Base-by-base conservation (phyloP, 2,329 filamentous ascomycete genomes). In the Colletotrichum sidae region DNA sequence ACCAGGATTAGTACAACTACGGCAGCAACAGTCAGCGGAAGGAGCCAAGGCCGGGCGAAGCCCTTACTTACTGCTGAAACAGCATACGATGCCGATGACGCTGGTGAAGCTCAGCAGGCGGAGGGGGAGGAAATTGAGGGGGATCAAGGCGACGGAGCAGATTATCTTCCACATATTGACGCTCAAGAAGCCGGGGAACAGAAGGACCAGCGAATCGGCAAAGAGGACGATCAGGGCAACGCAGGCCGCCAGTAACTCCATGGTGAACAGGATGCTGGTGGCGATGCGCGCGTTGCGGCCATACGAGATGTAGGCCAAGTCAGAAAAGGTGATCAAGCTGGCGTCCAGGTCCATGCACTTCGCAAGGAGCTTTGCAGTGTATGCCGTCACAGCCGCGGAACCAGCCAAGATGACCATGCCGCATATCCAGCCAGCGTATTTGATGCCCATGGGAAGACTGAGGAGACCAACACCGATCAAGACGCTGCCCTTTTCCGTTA, bases 191-290 rank as follows among this genome's bases (percentile, higher is more conserved):
- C 86, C 88, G 0, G 93, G 92, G 55, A 97, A 87, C 17, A 98
- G 80, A 12, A 92, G 86, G 71, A 92, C 83, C 71, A 98, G 84
- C 49, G 92, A 96, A 79, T 98, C 96, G 55, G 93, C 92, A 76
- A 98, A 98, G n/a, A 97, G 86, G 17, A 97, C 92, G 38, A 97
- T 87, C 4, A 97, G 84, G 3, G 95, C 95, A 37, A 98, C 94
- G 73, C 93, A 96, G 25, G 94, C 92, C 8, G 92, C 94, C 38
- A 97, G 78, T 34, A 98, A 84, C 77, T 98, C 95, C 47, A 98
- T 76, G 10, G 90, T 94, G 79, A 98, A 98, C 13, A 98, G 83
- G 1, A 96, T 82, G 67, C 93, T 96, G 8, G 93, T 95, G 37
- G 91, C 86, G 39, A 97, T 82, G 41, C 95, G 90, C 41, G 94